Conservation (phyloP, 805 yeast species). For the Danielia oregonensis region DNA sequence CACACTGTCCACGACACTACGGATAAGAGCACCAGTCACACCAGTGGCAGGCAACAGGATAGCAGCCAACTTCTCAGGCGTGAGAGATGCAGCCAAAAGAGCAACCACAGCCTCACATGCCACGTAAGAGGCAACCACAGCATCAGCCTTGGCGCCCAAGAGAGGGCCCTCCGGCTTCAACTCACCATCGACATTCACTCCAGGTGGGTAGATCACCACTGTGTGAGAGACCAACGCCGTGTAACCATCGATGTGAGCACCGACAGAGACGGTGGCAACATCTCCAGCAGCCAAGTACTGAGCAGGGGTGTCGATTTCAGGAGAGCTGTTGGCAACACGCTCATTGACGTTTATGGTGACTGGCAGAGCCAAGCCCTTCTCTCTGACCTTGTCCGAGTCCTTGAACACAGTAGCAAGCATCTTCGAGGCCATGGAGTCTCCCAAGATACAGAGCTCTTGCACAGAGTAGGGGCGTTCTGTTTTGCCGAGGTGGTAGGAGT, state of each 20-base stretch:
- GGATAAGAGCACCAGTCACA: slow-evolving; percentile 68
- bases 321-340: slow-evolving; percentile 74
- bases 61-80: slow-evolving; percentile 65
- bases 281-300: slow-evolving; percentile 66
- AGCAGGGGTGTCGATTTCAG: slow-evolving; percentile 62
- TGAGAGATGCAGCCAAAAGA: slow-evolving; percentile 65
- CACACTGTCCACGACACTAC: slow-evolving; percentile 76
- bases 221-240: slow-evolving; percentile 87
- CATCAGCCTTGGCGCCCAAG: slow-evolving; percentile 83
- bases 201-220: slow-evolving; percentile 74
- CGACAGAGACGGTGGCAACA: slow-evolving; percentile 77
- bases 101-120: slow-evolving; percentile 85
- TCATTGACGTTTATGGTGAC: slow-evolving; percentile 83
- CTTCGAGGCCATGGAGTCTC: slow-evolving; percentile 69
- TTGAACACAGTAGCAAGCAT: slow-evolving; percentile 60
- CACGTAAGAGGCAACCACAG: slow-evolving; percentile 80
- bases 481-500: slow-evolving; percentile 61
- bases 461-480: slow-evolving; percentile 44
- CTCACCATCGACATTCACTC: slow-evolving; percentile 30
- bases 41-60: slow-evolving; percentile 21
- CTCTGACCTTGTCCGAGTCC: slow-evolving; percentile 54
- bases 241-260: slow-evolving; percentile 94
- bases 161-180: slow-evolving; percentile 70
- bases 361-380: slow-evolving; percentile 93
- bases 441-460: slow-evolving; percentile 74